Evolutionary conservation across 2,329 filamentous ascomycete genomes (phyloP).

Genomic region (Neoscytalidium dimidiatum): DNA sequence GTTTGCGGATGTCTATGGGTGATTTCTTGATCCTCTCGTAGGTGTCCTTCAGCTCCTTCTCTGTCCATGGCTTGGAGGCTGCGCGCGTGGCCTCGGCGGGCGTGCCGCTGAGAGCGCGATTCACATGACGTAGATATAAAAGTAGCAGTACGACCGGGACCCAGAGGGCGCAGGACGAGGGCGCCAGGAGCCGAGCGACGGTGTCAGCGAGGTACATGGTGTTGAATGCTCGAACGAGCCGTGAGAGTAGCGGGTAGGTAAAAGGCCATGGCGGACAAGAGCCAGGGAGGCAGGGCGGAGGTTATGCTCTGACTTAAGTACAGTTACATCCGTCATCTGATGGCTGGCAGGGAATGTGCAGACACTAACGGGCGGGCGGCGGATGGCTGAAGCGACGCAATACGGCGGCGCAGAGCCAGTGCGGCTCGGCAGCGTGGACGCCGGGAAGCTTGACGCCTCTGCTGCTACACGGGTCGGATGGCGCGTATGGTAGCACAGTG

Average conservation of each 20-base stretch:
- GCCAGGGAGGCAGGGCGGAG: not conserved
- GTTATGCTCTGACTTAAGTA: not conserved
- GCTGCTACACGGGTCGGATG: not conserved
- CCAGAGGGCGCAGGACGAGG: not conserved
- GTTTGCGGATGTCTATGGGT: conserved; percentile 36
- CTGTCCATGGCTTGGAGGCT: conserved; percentile 27
- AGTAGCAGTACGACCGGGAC: not conserved
- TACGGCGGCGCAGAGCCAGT: not conserved
- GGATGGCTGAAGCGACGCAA: not conserved
- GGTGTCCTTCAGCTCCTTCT: conserved; percentile 33
- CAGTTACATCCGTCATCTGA: conserved; percentile 8
- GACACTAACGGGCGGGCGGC: no score
- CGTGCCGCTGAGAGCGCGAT: conserved; percentile 19
- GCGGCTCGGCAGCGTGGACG: not conserved
- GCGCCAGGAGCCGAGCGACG: not conserved
- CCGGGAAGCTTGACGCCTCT: not conserved
- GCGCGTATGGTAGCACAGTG: not conserved
- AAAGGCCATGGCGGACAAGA: not conserved
- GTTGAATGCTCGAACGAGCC: not conserved
- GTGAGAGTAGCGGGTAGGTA: not conserved
- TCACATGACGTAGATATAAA: conserved; percentile 23
- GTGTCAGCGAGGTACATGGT: not conserved
- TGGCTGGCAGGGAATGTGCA: not conserved
- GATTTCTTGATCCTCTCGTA: conserved; percentile 32
- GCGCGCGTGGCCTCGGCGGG: conserved; percentile 21